phyloP scores from a whole-genome alignment of 495 filamentous ascomycete species.

The Lophiostoma macrostomum region DNA sequence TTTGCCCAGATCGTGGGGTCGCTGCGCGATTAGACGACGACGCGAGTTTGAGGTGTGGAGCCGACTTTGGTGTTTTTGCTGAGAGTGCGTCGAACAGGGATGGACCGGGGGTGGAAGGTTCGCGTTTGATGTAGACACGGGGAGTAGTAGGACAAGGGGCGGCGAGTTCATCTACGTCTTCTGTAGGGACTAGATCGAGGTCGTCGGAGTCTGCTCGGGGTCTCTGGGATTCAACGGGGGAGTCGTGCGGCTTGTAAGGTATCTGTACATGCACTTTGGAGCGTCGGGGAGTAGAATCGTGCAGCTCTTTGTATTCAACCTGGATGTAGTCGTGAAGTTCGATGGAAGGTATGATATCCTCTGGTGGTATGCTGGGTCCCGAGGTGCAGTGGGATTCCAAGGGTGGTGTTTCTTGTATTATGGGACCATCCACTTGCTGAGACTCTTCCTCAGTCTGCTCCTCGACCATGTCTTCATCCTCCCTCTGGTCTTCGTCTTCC shows the following conservation, averaged over 20 bases:
- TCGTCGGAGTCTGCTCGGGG: not conserved
- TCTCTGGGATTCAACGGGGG: not conserved
- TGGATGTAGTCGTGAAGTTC: not conserved
- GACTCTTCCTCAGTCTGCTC: too few relatives aligned
- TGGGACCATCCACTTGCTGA: too few relatives aligned
- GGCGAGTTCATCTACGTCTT: not conserved
- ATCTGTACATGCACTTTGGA: not conserved
- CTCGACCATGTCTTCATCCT: too few relatives aligned
- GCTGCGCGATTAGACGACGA: not conserved
- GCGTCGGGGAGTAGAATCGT: not conserved
- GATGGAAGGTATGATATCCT: constrained; percentile 4
- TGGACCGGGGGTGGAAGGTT: constrained; percentile 1
- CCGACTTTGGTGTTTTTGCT: constrained; percentile 9
- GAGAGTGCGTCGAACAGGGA: not conserved
- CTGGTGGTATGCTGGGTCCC: not conserved
- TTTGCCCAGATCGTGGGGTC: not conserved
- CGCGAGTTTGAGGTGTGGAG: constrained; percentile 1
- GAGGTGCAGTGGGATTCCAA: not conserved
- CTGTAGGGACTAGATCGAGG: constrained; percentile 4
- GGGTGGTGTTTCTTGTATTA: not conserved
- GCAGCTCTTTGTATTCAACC: not conserved
- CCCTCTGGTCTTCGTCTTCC: too few relatives aligned
- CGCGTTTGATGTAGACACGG: not conserved
- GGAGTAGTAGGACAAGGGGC: not conserved
- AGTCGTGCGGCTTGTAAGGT: not conserved